phyloP scores from a whole-genome alignment of 2,329 filamentous ascomycete genomes.

The Exophiala bonariae region DNA sequence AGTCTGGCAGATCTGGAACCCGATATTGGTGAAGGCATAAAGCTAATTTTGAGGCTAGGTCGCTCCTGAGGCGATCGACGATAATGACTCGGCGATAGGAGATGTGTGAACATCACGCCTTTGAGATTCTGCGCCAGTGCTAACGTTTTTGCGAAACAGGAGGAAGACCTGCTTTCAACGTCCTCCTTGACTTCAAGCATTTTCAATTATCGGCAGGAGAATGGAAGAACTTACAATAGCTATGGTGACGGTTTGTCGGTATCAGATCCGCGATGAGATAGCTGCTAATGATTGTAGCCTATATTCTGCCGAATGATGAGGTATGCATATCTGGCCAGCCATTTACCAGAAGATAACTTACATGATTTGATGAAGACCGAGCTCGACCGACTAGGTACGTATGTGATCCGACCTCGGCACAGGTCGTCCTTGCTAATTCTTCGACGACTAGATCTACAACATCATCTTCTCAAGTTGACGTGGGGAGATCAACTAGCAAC shows the following conservation, averaged over 20 bases:
- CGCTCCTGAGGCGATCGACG: slow-evolving; percentile 2
- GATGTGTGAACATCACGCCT: slow-evolving; percentile 10
- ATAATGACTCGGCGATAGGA: slow-evolving; percentile 15
- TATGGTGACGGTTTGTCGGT: slow-evolving; percentile 40
- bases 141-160: background rate
- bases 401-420: too few species aligned
- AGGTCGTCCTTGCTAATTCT: too few species aligned
- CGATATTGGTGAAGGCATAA: too few species aligned
- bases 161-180: slow-evolving; percentile 12
- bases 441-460: slow-evolving; percentile 29
- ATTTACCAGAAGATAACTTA: slow-evolving; percentile 1
- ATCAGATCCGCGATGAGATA: background rate
- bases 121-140: background rate
- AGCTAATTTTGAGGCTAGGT: too few species aligned
- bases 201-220: slow-evolving; percentile 15
- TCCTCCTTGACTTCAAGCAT: slow-evolving; percentile 16
- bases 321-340: slow-evolving; percentile 8
- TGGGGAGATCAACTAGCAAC: slow-evolving; percentile 32
- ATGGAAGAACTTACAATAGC: slow-evolving; percentile 15
- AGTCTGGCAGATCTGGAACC: too few species aligned
- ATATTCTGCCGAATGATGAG: slow-evolving; percentile 29
- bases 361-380: slow-evolving; percentile 4
- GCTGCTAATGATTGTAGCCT: slow-evolving; percentile 10
- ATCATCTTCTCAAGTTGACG: slow-evolving; percentile 37
- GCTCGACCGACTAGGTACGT: slow-evolving; percentile 15